Base-by-base conservation (phyloP, 2,329 filamentous ascomycete species). In the Xylaria sp. region DNA sequence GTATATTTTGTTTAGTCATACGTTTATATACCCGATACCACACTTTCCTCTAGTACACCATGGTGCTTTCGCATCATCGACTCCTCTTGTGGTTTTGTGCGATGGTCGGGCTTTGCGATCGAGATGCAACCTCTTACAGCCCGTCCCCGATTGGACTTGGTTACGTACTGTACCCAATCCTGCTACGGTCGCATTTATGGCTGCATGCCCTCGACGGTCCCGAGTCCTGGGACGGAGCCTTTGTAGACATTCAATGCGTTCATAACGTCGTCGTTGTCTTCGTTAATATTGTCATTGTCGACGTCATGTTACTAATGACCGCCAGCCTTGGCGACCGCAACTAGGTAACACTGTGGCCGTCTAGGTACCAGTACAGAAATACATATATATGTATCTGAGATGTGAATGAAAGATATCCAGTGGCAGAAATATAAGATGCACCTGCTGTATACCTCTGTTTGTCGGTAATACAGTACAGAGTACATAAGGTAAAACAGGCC, bases 1-100 rank as follows among this genome's bases (percentile, higher is more conserved):
- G 60, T 70, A 69, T 52, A 68, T 55, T 64, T n/a, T 67, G 28
- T 62, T 45, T 60, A 65, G 59, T 43, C 36, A 60, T 60, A 71
- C 64, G 32, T 61, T 53, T 13, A 28, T 53, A 61, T 68, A 59
- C 53, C 32, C 58, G 56, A 70, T 68, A 66, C 64, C 63, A 64
- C 18, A 13, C 52, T 39, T 45, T 32, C 9, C n/a, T 0, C 18
- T 48, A 20, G 18, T 36, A 53, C n/a, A 48, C 18, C n/a, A 7
- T 25, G 6, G 7, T 28, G 23, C 18, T 56, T 18, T 9, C 18
- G 3, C 23, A 45, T 34, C 23, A 7, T 39, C 39, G 18, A 46
- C 9, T 15, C 23, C 20, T 43, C 6, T 36, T 34, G 4, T 30
- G 23, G 20, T 23, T 25, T 28, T 48, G 45, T 48, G 12, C 45